phyloP scores from a whole-genome alignment of 495 filamentous ascomycete species.

The Lasiosphaeris hirsuta region DNA sequence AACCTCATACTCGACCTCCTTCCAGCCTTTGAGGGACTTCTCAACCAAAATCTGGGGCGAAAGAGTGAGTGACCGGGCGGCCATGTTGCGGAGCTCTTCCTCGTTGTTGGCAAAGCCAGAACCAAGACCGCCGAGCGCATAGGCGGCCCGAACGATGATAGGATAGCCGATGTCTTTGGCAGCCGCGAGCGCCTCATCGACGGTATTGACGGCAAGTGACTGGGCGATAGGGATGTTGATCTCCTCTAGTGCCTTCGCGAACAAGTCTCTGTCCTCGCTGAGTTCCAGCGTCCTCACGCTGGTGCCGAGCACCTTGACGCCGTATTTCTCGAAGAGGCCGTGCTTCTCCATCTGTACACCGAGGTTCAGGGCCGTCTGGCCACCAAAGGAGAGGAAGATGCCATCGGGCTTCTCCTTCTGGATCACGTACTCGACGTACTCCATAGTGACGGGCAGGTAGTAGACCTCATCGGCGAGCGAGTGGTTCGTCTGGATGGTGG shows the following conservation, averaged over 20 bases:
- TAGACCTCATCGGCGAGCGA: slow-evolving; percentile 96
- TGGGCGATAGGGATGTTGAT: slow-evolving; percentile 97
- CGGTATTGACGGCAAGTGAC: slow-evolving; percentile 83
- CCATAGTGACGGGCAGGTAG: slow-evolving; percentile 92
- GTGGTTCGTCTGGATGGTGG: slow-evolving; percentile 97
- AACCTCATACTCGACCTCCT: slow-evolving; percentile 97
- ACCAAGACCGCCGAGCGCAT: slow-evolving; percentile 90
- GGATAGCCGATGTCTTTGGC: slow-evolving; percentile 88
- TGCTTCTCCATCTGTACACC: slow-evolving; percentile 97
- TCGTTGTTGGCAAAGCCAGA: slow-evolving; percentile 95
- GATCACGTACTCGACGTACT: slow-evolving; percentile 96
- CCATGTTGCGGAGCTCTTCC: slow-evolving; percentile 88
- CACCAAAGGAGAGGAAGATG: slow-evolving; percentile 96
- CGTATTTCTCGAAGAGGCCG: slow-evolving; percentile 91
- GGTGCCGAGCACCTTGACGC: slow-evolving; percentile 90
- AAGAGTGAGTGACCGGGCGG: slow-evolving; percentile 88
- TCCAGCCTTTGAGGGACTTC: slow-evolving; percentile 99
- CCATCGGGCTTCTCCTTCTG: slow-evolving; percentile 92
- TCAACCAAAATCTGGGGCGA: slow-evolving; percentile 96
- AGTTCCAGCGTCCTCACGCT: slow-evolving; percentile 91
- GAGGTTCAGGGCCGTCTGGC: slow-evolving; percentile 93
- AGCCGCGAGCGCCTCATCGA: slow-evolving; percentile 86
- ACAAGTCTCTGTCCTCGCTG: slow-evolving; percentile 93
- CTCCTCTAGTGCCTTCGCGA: slow-evolving; percentile 81
- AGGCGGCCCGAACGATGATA: slow-evolving; percentile 95